Evolutionary conservation across 2,329 filamentous ascomycete genomes (phyloP).

Genomic region (Aspergillus ochraceus): DNA sequence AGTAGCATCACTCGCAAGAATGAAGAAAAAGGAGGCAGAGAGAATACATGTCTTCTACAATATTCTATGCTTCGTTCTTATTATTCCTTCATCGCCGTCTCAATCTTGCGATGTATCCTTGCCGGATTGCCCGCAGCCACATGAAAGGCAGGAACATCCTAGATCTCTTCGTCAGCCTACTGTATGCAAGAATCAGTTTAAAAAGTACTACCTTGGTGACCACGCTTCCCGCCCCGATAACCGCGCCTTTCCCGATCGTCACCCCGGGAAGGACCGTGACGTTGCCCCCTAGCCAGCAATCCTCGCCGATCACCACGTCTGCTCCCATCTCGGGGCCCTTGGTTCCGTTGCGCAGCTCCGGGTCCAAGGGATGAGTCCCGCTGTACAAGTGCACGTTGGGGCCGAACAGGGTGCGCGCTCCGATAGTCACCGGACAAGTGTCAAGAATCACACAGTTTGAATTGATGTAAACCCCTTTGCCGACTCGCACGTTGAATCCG

Average conservation of each 20-base stretch:
- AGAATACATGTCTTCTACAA: neutral
- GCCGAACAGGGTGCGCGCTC: constrained; percentile 73
- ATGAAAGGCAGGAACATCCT: constrained; percentile 46
- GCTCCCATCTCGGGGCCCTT: constrained; percentile 73
- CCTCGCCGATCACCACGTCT: constrained; percentile 73
- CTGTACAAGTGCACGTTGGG: constrained; percentile 76
- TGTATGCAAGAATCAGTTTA: neutral
- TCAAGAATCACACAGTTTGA: constrained; percentile 75
- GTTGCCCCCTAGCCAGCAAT: constrained; percentile 78
- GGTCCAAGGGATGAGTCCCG: constrained; percentile 76
- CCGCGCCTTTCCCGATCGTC: constrained; percentile 71
- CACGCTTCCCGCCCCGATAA: constrained; percentile 77
- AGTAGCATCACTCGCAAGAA: neutral
- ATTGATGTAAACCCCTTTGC: constrained; percentile 73
- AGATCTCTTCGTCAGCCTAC: neutral
- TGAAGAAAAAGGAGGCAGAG: neutral
- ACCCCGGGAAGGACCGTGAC: constrained; percentile 73
- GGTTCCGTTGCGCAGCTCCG: constrained; percentile 69
- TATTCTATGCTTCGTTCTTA: too few species aligned
- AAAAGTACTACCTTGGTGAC: constrained; percentile 64
- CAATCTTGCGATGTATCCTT: constrained; percentile 39
- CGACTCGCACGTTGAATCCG: constrained; percentile 71
- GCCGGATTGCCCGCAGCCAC: constrained; percentile 44
- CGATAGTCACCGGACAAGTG: constrained; percentile 72
- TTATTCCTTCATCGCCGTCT: constrained; percentile 34